Percentiles rank a stretch among this genome's conserved stretches.
phyloP scores from a whole-genome alignment of 352 stramenopile genomes.

The Phytophthora litchii region DNA sequence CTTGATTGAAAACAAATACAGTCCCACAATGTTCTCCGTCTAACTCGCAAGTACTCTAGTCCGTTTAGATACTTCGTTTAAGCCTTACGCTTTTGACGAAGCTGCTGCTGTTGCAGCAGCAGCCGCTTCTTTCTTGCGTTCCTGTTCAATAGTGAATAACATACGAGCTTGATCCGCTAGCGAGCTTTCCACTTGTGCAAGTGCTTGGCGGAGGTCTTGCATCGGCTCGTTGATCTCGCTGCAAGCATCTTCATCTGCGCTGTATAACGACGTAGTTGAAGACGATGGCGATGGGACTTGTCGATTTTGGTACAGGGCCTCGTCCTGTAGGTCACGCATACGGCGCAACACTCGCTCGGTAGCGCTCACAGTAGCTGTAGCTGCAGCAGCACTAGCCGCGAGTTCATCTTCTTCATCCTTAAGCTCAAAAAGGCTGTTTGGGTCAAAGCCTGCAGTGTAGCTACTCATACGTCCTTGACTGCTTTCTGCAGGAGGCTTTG shows the following conservation, averaged over 20 bases:
- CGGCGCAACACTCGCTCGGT: slow-evolving; percentile 29
- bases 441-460: slow-evolving; percentile 37
- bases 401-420: slow-evolving; percentile 35
- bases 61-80: background rate
- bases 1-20: slow-evolving; percentile 32
- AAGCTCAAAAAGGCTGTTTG: slow-evolving; percentile 45
- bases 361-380: slow-evolving; percentile 22
- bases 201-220: slow-evolving; percentile 34
- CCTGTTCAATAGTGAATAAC: slow-evolving; percentile 49
- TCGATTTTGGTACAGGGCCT: slow-evolving; percentile 34
- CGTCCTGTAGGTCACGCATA: slow-evolving; percentile 38
- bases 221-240: slow-evolving; percentile 30
- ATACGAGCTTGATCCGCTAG: slow-evolving; percentile 62
- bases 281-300: slow-evolving; percentile 26
- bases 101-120: slow-evolving; percentile 4
- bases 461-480: slow-evolving; percentile 18
- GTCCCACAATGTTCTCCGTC: slow-evolving; percentile 18
- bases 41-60: slow-evolving; percentile 9
- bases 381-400: slow-evolving; percentile 12
- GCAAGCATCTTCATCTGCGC: slow-evolving; percentile 19
- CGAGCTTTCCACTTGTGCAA: slow-evolving; percentile 55
- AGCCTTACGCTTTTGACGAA: slow-evolving; percentile 12
- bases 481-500: slow-evolving; percentile 4
- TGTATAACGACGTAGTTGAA: slow-evolving; percentile 32
- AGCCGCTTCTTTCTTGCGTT: slow-evolving; percentile 37